Evolutionary conservation across 129 eudicot genomes (phyloP), one percentile per base, ranked within the genome.

Genomic region (Kitagawia praeruptora): DNA sequence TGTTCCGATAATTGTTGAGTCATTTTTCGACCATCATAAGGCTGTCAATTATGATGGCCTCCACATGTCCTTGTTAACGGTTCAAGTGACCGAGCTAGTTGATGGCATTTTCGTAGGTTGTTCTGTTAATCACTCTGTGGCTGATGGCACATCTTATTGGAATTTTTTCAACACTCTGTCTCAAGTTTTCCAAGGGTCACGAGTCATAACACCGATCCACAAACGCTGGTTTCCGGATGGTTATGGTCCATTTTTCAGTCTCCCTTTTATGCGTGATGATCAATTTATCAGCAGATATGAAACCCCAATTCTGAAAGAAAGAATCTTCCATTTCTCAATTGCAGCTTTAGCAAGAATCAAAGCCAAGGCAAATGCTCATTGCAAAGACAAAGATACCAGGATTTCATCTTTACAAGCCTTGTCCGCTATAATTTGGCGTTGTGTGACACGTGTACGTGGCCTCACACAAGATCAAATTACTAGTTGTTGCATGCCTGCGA

Each of bases 51-150:
- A 91, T 42, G 93, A 91, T 23, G 93, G 88, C 4, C 91, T 82
- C 45, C 34, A 75, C 19, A 3, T 49, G 82, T 79, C 96, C 0
- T 66, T 91, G 84, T 37, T 87, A 34, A 70, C 96, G 2, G 41
- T 89, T 49, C 93, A 91, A 69, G 87, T 89, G 21, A 91, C 93
- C 0, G 90, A 91, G 80, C 83, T 91, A 0, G 23, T 58, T 4
- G 93, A 91, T 75, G 96, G 93, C 12, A 79, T 91, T 7, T 91
- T 91, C 77, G 80, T 91, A 7, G 93, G 93, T 0, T 87, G 91
- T 56, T 83, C 96, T 6, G 42, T 82, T 1, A 91, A 89, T n/a
- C 93, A 91, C 58, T 76, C 81, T 82, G 74, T 87, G 23, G 87
- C 69, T 16, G 91, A 91, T 51, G 96, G 96, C 5, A 46, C 88